Conservation (phyloP, 495 filamentous ascomycete genomes). For the Aspergillus ellipticus region DNA sequence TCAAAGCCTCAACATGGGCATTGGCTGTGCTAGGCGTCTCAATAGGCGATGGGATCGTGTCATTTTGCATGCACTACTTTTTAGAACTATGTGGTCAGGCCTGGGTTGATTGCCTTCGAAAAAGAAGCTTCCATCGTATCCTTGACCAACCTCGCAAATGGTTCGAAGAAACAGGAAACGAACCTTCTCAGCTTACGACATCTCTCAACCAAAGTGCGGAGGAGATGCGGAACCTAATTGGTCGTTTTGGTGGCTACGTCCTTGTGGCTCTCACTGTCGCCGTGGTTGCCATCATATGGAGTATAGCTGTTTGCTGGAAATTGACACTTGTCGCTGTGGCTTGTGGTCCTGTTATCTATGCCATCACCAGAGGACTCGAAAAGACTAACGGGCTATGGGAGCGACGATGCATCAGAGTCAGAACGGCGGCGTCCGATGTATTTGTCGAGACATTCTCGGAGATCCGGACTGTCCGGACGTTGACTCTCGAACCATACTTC, state of each 20-base stretch:
- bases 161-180: conserved; percentile 73
- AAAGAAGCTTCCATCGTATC: conserved; percentile 63
- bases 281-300: conserved; percentile 65
- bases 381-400: conserved; percentile 68
- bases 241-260: conserved; percentile 68
- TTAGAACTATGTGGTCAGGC: conserved; percentile 68
- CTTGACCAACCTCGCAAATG: conserved; percentile 78
- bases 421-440: conserved; percentile 50
- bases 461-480: conserved; percentile 72
- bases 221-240: conserved; percentile 78
- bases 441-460: conserved; percentile 79
- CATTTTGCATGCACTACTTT: conserved; percentile 63
- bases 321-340: conserved; percentile 74
- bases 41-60: conserved; percentile 57
- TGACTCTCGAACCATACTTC: conserved; percentile 77
- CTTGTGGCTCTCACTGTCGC: conserved; percentile 65
- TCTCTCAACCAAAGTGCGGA: conserved; percentile 81
- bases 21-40: conserved; percentile 66
- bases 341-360: conserved; percentile 64
- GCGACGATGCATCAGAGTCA: conserved; percentile 56
- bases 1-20: conserved; percentile 59
- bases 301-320: conserved; percentile 71
- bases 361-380: conserved; percentile 58
- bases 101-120: conserved; percentile 74
- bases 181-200: conserved; percentile 56